Evolutionary conservation across 768 basidiomycete genomes (phyloP), one percentile per base, ranked within the genome.

Genomic region (Lentinus brumalis): DNA sequence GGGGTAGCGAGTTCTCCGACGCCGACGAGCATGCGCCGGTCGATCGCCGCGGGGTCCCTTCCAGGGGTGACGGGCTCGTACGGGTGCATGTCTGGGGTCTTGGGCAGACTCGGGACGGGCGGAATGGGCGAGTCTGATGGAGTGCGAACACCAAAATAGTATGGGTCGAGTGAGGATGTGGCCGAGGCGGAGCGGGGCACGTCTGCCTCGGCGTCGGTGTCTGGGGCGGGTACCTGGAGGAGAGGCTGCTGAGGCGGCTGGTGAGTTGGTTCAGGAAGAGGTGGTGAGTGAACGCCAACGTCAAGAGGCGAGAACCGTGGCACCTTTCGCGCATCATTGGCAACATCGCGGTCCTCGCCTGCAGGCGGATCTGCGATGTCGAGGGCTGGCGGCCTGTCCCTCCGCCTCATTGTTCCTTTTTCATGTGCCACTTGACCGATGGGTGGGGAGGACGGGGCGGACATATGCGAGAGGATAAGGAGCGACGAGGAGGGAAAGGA

Each of bases 1-100:
- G 50, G 97, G n/a, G 97, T 99, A 18, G 94, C 80, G 35, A 98
- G 84, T 75, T 99, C 97, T 40, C 97, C 97, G 5, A 98, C 91
- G 29, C 97, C 97, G 55, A 98, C 86, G 42, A 98, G 85, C 40
- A 87, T 90, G 16, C 86, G 83, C 59, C 97, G 83, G 77, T 98
- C 95, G 62, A 94, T 94, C 66, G 78, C 73, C 21, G 91, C 85
- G 21, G 91, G 89, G 76, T 94, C 88, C 60, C 84, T 82, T 38
- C 82, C 87, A 9, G 92, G 92, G 0, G 92, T 91, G 40, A 85
- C 76, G 16, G 88, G 86, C 63, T 87, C 84, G 51, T 63, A 59
- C 32, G 73, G 70, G 41, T 76, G 77, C 49, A 81, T 82, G 65
- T 91, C 89, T 38, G 89, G 89, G 4, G 89, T 90, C 50, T 77